A percentile compares a stretch with the other conserved stretches of the same genome.
phyloP scores from a whole-genome alignment of 208 protist genomes.

The Acanthamoeba triangularis region DNA sequence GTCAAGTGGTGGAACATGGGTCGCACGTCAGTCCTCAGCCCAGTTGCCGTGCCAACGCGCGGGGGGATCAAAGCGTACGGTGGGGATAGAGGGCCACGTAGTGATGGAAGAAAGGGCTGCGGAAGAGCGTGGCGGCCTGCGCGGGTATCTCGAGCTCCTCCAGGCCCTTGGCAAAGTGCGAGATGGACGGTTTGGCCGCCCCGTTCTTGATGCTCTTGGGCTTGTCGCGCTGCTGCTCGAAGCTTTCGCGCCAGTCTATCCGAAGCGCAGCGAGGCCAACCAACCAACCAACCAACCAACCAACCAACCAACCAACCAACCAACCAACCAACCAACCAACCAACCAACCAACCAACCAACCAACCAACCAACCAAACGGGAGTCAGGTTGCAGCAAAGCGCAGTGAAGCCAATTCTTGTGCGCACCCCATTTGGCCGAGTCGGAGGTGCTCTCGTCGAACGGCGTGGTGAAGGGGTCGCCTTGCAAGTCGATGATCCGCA shows the following conservation, averaged over 20 bases:
- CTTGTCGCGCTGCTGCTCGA: not conserved
- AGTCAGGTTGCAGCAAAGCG: not conserved
- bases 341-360: too few species aligned
- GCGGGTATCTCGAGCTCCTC: conserved; percentile 15
- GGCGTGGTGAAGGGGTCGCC: not conserved
- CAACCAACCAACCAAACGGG: too few species aligned
- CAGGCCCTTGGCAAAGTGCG: not conserved
- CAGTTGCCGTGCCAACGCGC: not conserved
- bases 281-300: too few species aligned
- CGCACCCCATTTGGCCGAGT: not conserved
- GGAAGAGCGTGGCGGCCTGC: conserved; percentile 6
- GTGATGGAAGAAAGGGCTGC: conserved; percentile 15
- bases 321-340: too few species aligned
- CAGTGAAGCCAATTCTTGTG: too few species aligned
- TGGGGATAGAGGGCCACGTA: conserved; percentile 19
- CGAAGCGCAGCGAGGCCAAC: too few species aligned
- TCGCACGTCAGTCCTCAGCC: not conserved
- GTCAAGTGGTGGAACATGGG: not conserved
- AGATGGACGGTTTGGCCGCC: not conserved
- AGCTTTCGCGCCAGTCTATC: not conserved
- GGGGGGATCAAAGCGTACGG: not conserved
- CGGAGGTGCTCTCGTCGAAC: not conserved
- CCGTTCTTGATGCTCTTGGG: not conserved
- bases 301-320: too few species aligned
- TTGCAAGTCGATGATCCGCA: not conserved